These are phyloP conservation scores for button mushroom (Agaricus bisporus) DNA, from an alignment of 768 basidiomycete species.

Conservation along the genomic window DNA sequence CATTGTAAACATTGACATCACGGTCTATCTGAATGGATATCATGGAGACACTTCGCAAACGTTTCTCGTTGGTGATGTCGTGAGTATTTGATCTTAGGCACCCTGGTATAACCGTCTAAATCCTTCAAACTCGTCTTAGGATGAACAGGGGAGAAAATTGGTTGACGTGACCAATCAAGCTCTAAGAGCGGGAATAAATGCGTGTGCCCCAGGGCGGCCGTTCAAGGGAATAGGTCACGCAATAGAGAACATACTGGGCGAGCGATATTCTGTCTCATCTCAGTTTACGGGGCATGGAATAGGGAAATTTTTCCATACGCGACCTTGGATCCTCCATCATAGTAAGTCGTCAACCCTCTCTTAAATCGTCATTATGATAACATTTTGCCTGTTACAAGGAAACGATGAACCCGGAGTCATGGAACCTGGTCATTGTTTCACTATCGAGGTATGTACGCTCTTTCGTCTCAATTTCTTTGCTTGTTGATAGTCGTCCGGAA, in stretches of 20 bases:
- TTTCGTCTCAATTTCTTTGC: neutral
- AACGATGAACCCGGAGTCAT: slow-evolving; percentile 82
- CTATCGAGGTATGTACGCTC: slow-evolving; percentile 63
- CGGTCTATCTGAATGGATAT: slow-evolving; percentile 75
- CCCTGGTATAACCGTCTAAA: neutral
- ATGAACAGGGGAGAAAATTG: slow-evolving; percentile 61
- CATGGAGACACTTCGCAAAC: slow-evolving; percentile 89
- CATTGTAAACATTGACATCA: slow-evolving; percentile 85
- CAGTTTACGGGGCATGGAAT: slow-evolving; percentile 88
- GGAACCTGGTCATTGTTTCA: slow-evolving; percentile 85
- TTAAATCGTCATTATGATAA: neutral
- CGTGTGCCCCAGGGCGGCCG: slow-evolving; percentile 66
- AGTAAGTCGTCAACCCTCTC: slow-evolving; percentile 32
- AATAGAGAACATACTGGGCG: slow-evolving; percentile 48
- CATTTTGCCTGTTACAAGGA: slow-evolving; percentile 30
- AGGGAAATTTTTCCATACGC: slow-evolving; percentile 70
- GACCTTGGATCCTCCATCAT: slow-evolving; percentile 80
- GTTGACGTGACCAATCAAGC: slow-evolving; percentile 58
- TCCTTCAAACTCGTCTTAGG: slow-evolving; percentile 37
- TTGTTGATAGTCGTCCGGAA: neutral
- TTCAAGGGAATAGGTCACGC: slow-evolving; percentile 68
- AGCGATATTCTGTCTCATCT: slow-evolving; percentile 54
- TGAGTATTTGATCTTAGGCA: slow-evolving; percentile 23
- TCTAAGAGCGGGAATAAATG: slow-evolving; percentile 61
- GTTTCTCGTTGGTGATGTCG: slow-evolving; percentile 76